phyloP scores from a whole-genome alignment of 164 flowering plant species.

The Vitis cinerea region DNA sequence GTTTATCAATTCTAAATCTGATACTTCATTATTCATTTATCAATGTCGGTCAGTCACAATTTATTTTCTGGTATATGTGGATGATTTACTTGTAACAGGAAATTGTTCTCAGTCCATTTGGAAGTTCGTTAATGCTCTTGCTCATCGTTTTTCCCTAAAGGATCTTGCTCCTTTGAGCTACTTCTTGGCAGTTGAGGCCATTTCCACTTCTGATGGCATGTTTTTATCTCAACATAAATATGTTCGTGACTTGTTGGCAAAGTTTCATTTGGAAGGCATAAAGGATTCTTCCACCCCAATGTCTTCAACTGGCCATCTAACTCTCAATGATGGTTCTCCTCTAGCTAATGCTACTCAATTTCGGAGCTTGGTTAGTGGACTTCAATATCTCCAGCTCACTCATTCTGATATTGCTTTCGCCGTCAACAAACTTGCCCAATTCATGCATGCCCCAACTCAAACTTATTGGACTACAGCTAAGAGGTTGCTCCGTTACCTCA shows the following conservation, averaged over 20 bases:
- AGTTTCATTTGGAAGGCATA: slow-evolving; percentile 6
- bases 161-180: too few relatives aligned
- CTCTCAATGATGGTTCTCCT: not conserved
- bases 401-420: slow-evolving; percentile 7
- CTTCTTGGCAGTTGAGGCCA: not conserved
- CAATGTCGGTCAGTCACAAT: too few relatives aligned
- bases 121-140: too few relatives aligned
- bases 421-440: slow-evolving; percentile 8
- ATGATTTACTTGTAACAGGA: too few relatives aligned
- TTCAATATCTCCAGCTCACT: not conserved
- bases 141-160: too few relatives aligned
- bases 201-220: slow-evolving; percentile 5
- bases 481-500: slow-evolving; percentile 12
- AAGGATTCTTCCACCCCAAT: slow-evolving; percentile 2
- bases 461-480: slow-evolving; percentile 3
- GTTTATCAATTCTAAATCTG: too few relatives aligned
- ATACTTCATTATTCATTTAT: too few relatives aligned
- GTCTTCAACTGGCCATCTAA: not conserved
- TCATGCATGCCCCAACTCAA: not conserved
- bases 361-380: slow-evolving; percentile 6
- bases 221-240: slow-evolving; percentile 9
- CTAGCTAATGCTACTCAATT: slow-evolving; percentile 9
- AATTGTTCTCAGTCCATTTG: too few relatives aligned
- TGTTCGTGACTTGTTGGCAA: slow-evolving; percentile 11
- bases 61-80: too few relatives aligned